Evolutionary conservation across 768 basidiomycete genomes (phyloP), one percentile per base, ranked within the genome.

Genomic region (Leccinum subtestaceum): DNA sequence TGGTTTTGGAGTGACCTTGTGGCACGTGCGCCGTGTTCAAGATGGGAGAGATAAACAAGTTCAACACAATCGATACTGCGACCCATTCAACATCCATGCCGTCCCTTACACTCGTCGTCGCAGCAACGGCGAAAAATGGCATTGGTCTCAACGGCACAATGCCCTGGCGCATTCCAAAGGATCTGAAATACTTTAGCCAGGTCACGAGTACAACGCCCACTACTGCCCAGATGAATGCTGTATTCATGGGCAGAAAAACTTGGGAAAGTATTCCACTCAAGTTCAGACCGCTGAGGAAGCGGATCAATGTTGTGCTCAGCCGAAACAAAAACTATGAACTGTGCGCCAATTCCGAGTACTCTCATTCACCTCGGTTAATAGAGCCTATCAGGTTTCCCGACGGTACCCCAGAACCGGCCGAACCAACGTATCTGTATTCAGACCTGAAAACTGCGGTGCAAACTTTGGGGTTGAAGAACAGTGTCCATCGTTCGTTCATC

Each of bases 201-300:
- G 86, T 88, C 70, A 91, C 91, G 32, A 83, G 84, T 6, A 75
- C 72, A 40, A 82, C 85, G 32, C 84, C 86, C 6, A 74, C 79
- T 38, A 74, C 79, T 38, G 81, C 78, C 6, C 70, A 67, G 48
- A 76, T 70, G 58, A 98, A 98, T 74, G 85, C 83, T 1, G 88
- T 98, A 19, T 77, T 98, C 56, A 98, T 99, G 96, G 97, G 97
- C 12, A 82, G 96, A 57, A 94, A 91, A 68, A 96, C 95, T 13
- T 99, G 97, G 97, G 94, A 98, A 75, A 92, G 92, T 70, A 98
- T 99, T 56, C 96, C 97, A 8, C 63, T 69, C 19, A 91, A 86
- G 71, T 91, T 89, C 75, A 80, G 90, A 61, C 97, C 97, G 5
- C 80, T 99, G 19, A 77, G 81, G 45, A 82, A 81, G 47, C 80